Evolutionary conservation across 2,329 filamentous ascomycete species (phyloP), one percentile per base, ranked within the genome.

Genomic region (Fusarium lateritium): DNA sequence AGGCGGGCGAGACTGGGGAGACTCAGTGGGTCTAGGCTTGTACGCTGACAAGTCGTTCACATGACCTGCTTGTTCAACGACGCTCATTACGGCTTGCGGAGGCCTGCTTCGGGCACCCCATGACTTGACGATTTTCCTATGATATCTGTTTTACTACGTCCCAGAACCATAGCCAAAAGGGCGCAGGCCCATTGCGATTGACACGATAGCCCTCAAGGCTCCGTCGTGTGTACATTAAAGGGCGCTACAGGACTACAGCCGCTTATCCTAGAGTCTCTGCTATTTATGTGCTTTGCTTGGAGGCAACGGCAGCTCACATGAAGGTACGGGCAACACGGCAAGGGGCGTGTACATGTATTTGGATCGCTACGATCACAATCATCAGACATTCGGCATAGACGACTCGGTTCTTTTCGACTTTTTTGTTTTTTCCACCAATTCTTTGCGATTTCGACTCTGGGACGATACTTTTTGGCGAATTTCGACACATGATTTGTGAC

Each of bases 111-210:
- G 78, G 80, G 64, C 75, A 76, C 74, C 73, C 73, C 76, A 82
- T 76, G 79, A 82, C 70, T 76, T 81, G 75, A 82, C 76, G 79
- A 82, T 75, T 80, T 77, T 78, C 75, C 71, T 77, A 78, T 69
- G 74, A 73, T 73, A 67, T 75, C 71, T 79, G 77, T 79, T 76
- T 76, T 72, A 75, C 70, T 74, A 76, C 62, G 69, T 62, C 70
- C 56, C 64, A 68, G 66, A 72, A 71, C 56, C 69, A 71, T 59
- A 64, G 67, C 61, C 65, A 69, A 63, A 69, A 51, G 73, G 74
- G 65, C 61, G 57, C 66, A 57, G 68, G 72, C 65, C 66, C 64
- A 65, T 52, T 59, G 52, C 69, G 60, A 75, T 65, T 68, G 65
- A 66, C 77, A 78, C 75, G 69, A 72, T 72, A 73, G 64, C 69